These are phyloP conservation scores for Phyllosticta citribraziliensis DNA, from an alignment of 2,329 filamentous ascomycete genomes.

Conservation along the genomic window DNA sequence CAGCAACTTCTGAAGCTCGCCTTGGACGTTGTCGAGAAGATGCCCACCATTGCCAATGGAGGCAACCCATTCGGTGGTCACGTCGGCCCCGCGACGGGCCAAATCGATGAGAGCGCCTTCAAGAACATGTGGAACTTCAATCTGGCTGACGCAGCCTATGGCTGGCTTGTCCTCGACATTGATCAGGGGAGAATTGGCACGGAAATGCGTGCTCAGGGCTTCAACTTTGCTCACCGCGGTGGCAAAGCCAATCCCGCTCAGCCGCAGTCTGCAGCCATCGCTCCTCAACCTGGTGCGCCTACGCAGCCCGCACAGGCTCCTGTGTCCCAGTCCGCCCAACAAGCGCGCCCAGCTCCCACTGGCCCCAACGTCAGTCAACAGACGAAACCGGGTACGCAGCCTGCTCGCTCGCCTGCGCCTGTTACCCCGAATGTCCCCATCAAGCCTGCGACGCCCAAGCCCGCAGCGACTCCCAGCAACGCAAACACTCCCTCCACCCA, in stretches of 20 bases:
- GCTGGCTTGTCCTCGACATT: slow-evolving; percentile 88
- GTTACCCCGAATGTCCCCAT: slow-evolving; percentile 33
- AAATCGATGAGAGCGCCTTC: slow-evolving; percentile 97
- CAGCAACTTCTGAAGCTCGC: slow-evolving; percentile 87
- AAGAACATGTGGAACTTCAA: slow-evolving; percentile 99
- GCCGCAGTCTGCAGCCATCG: slow-evolving; percentile 18
- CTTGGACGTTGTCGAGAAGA: slow-evolving; percentile 90
- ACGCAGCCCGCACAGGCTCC: slow-evolving; percentile 11
- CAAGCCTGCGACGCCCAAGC: slow-evolving; percentile 43
- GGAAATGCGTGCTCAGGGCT: slow-evolving; percentile 96
- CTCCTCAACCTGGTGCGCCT: slow-evolving; percentile 16
- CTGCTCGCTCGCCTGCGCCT: slow-evolving; percentile 32
- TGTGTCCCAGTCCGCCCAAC: slow-evolving; percentile 10
- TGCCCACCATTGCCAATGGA: slow-evolving; percentile 89
- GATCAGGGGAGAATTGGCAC: slow-evolving; percentile 94
- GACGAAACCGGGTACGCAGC: slow-evolving; percentile 25
- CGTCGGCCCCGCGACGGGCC: slow-evolving; percentile 64
- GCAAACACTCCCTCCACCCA: slow-evolving; percentile 11
- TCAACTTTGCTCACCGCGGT: slow-evolving; percentile 96
- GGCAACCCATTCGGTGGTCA: slow-evolving; percentile 95
- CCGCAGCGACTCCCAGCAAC: slow-evolving; percentile 25
- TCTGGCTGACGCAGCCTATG: slow-evolving; percentile 91
- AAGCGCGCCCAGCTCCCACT: slow-evolving; percentile 23
- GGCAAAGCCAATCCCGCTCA: slow-evolving; percentile 50
- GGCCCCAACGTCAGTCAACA: slow-evolving; percentile 31